These are phyloP conservation scores for Monosporascus ibericus DNA, from an alignment of 2,329 filamentous ascomycete species.

Conservation along the genomic window DNA sequence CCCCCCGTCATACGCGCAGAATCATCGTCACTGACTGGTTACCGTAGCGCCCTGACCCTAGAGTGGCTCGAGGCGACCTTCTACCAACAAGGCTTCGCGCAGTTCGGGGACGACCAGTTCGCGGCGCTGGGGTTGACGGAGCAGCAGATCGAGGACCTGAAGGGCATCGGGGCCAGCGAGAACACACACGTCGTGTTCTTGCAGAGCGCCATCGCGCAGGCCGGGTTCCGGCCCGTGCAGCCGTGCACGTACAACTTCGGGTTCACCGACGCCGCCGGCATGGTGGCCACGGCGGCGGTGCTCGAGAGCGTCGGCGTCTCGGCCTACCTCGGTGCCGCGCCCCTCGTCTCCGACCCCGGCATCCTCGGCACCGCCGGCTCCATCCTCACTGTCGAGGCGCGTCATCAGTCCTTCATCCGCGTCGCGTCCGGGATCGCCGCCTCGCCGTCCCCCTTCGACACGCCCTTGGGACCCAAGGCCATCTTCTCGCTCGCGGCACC, in stretches of 20 bases:
- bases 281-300: constrained; percentile 63
- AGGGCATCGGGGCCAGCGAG: constrained; percentile 58
- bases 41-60: constrained; percentile 57
- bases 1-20: not conserved
- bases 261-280: constrained; percentile 57
- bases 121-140: constrained; percentile 51
- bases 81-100: constrained; percentile 64
- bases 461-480: constrained; percentile 58
- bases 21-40: constrained; percentile 11
- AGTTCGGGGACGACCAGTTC: constrained; percentile 62
- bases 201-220: constrained; percentile 53
- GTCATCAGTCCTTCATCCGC: constrained; percentile 69
- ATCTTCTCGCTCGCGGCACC: constrained; percentile 69
- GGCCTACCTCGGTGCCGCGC: constrained; percentile 67
- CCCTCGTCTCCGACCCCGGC: constrained; percentile 51
- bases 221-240: constrained; percentile 59
- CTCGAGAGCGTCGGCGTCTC: constrained; percentile 70
- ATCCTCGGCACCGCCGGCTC: constrained; percentile 62
- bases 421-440: constrained; percentile 50
- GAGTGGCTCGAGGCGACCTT: constrained; percentile 70
- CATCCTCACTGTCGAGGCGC: constrained; percentile 67
- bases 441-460: constrained; percentile 65
- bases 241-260: constrained; percentile 69
- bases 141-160: constrained; percentile 52
- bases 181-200: constrained; percentile 55